phyloP scores from a whole-genome alignment of 2,329 filamentous ascomycete genomes.

The Gaeumannomyces sp. region DNA sequence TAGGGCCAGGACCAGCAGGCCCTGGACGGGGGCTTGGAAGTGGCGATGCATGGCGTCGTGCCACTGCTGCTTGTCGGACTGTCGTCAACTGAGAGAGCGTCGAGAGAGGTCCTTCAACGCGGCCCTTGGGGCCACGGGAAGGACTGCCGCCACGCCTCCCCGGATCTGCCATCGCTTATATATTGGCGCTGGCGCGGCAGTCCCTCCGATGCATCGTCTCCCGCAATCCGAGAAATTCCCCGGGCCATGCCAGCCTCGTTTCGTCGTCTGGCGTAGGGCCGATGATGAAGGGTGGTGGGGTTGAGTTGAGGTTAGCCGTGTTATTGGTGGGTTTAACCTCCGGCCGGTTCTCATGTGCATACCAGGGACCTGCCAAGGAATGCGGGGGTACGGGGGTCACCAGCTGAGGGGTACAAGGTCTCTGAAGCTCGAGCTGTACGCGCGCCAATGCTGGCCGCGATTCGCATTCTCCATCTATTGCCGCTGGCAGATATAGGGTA shows the following conservation, averaged over 20 bases:
- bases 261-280: background rate
- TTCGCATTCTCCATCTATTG: background rate
- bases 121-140: background rate
- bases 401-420: background rate
- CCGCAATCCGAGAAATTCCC: background rate
- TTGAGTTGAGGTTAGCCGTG: too few species aligned
- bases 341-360: too few species aligned
- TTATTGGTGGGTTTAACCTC: background rate
- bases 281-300: background rate
- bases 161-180: background rate
- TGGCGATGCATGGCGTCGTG: background rate
- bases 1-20: slow-evolving; percentile 1
- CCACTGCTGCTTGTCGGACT: background rate
- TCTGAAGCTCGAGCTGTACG: background rate
- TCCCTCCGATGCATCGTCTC: background rate
- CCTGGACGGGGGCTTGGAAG: background rate
- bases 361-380: background rate
- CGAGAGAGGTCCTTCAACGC: background rate
- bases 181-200: background rate
- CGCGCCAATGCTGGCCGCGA: background rate
- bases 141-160: background rate
- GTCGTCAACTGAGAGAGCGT: background rate
- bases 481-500: background rate
- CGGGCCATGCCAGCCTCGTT: background rate
- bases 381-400: too few species aligned